Evolutionary conservation across 2,329 filamentous ascomycete species (phyloP).

Genomic region (Dendrostoma leiphaemia): DNA sequence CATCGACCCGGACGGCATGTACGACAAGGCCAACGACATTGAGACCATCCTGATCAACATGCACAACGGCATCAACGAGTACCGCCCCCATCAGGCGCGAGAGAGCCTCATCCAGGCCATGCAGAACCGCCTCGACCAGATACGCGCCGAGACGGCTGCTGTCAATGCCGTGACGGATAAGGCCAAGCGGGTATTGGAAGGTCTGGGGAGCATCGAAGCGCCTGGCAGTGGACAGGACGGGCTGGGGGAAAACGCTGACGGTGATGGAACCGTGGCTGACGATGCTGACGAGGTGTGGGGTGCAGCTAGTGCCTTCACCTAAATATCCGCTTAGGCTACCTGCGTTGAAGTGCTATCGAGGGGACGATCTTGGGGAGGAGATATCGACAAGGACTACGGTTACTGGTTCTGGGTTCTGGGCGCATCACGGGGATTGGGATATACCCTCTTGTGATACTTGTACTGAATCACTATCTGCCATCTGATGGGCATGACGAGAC

Average conservation of each 20-base stretch:
- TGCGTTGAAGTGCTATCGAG: no score
- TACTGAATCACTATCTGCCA: no score
- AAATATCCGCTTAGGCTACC: background rate
- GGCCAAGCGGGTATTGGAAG: constrained; percentile 70
- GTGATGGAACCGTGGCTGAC: background rate
- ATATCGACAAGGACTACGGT: no score
- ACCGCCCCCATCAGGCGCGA: constrained; percentile 86
- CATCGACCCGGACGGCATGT: constrained; percentile 60
- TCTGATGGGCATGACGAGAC: no score
- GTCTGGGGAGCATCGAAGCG: constrained; percentile 55
- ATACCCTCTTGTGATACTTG: no score
- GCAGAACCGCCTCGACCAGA: constrained; percentile 76
- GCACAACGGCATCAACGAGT: constrained; percentile 91
- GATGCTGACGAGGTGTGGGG: constrained; percentile 11
- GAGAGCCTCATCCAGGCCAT: constrained; percentile 85
- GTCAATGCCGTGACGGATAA: constrained; percentile 67
- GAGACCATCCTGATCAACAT: constrained; percentile 85
- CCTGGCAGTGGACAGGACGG: constrained; percentile 8
- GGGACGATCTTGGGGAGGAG: no score
- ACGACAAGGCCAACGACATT: constrained; percentile 74
- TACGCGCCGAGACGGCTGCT: constrained; percentile 69
- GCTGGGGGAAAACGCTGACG: background rate
- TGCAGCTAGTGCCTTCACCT: background rate
- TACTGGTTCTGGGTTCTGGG: no score
- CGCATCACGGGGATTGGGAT: no score